Conservation (phyloP, 1,284 basidiomycete species). For the Omphalotus olearius region DNA sequence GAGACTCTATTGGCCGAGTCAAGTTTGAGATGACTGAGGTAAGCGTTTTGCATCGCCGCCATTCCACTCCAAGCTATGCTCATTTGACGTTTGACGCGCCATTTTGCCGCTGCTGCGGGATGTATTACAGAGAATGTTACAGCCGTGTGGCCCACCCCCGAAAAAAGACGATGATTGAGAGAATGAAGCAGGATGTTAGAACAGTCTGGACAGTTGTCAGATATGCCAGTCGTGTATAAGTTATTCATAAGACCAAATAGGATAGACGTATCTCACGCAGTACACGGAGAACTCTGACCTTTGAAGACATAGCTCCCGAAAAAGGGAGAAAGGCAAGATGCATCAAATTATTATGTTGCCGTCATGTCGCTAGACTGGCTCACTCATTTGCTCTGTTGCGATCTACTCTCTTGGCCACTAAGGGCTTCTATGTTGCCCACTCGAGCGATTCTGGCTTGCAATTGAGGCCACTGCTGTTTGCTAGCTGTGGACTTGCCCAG, state of each 20-base stretch:
- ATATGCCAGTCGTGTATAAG: background rate
- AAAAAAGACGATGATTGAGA: conserved; percentile 80
- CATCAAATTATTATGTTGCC: too few species aligned
- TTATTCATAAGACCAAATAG: background rate
- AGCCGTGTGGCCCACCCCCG: conserved; percentile 96
- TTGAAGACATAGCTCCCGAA: too few species aligned
- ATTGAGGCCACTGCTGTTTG: background rate
- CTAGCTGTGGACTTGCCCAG: background rate
- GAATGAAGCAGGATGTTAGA: conserved; percentile 4
- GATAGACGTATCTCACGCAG: background rate
- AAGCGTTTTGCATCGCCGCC: conserved; percentile 22
- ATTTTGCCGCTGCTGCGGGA: background rate
- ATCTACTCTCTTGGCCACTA: background rate
- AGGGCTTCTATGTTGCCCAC: background rate
- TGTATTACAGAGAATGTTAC: conserved; percentile 82
- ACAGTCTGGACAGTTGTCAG: background rate
- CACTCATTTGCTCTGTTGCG: background rate
- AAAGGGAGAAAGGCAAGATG: too few species aligned
- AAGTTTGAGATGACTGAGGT: conserved; percentile 97
- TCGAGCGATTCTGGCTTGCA: too few species aligned
- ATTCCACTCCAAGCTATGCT: background rate
- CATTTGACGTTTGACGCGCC: background rate
- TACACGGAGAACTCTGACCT: too few species aligned
- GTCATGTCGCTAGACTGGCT: too few species aligned
- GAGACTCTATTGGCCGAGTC: conserved; percentile 84